phyloP scores from a whole-genome alignment of 495 filamentous ascomycete species.

The Xylaria intraflava region DNA sequence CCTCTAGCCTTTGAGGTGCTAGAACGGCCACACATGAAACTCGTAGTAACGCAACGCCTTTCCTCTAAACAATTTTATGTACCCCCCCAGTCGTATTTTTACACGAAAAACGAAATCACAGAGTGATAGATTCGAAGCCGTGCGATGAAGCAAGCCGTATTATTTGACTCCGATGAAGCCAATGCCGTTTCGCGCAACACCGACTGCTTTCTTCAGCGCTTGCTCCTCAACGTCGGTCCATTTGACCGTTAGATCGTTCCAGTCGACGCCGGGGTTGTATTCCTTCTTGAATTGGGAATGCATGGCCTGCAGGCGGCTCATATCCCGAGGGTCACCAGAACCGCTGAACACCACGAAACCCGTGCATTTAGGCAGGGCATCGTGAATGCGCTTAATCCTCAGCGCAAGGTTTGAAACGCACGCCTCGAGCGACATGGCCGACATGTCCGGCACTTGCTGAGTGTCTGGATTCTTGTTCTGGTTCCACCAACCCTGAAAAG shows the following conservation, averaged over 20 bases:
- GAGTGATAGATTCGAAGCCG: neutral
- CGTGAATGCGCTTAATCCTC: slow-evolving; percentile 64
- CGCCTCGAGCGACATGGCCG: slow-evolving; percentile 45
- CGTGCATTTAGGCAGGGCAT: slow-evolving; percentile 72
- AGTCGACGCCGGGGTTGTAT: slow-evolving; percentile 66
- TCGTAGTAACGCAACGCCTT: neutral
- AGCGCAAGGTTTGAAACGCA: slow-evolving; percentile 39
- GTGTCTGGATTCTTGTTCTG: slow-evolving; percentile 33
- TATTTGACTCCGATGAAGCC: slow-evolving; percentile 76
- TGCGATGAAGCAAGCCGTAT: neutral
- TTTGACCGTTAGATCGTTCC: slow-evolving; percentile 79
- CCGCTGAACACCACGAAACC: slow-evolving; percentile 84
- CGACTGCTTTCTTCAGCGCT: slow-evolving; percentile 62
- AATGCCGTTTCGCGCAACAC: slow-evolving; percentile 65
- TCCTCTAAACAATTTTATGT: neutral
- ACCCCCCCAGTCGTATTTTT: neutral
- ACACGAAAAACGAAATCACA: neutral
- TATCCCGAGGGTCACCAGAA: slow-evolving; percentile 77
- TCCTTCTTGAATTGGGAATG: slow-evolving; percentile 69
- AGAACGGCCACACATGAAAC: neutral
- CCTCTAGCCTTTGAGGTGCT: neutral
- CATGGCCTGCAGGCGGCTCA: slow-evolving; percentile 65
- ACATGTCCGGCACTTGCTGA: slow-evolving; percentile 15
- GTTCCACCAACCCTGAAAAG: slow-evolving; percentile 77
- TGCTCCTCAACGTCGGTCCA: slow-evolving; percentile 90